These are phyloP conservation scores for Fusarium sp. DNA, from an alignment of 2,329 filamentous ascomycete species.

Conservation along the genomic window DNA sequence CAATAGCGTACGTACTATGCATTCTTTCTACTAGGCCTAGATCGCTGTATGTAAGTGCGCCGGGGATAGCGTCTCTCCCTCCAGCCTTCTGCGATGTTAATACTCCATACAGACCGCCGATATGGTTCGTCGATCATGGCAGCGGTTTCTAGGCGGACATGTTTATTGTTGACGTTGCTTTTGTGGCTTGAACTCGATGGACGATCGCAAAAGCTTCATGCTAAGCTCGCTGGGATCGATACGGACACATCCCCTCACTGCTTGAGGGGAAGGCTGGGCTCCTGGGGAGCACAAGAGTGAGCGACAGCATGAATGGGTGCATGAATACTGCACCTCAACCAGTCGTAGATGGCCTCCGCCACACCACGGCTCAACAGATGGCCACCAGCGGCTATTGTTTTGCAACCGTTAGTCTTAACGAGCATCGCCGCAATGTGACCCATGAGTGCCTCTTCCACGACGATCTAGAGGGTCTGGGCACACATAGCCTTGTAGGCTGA, in stretches of 20 bases:
- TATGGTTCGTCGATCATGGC: slow-evolving; percentile 5
- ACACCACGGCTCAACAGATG: slow-evolving; percentile 8
- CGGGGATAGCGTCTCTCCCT: neutral
- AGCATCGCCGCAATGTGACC: slow-evolving; percentile 11
- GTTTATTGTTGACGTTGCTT: slow-evolving; percentile 20
- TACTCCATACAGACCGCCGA: slow-evolving; percentile 10
- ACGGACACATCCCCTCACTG: neutral
- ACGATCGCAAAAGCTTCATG: neutral
- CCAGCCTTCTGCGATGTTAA: slow-evolving; percentile 7
- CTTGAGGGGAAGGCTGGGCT: neutral
- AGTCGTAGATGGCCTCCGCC: slow-evolving; percentile 10
- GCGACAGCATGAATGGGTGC: slow-evolving; percentile 1
- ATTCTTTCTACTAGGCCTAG: slow-evolving; percentile 10
- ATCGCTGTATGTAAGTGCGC: neutral
- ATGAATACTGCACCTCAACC: neutral
- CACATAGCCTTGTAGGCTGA: slow-evolving; percentile 3
- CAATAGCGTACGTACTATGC: slow-evolving; percentile 26
- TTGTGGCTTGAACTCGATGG: slow-evolving; percentile 18
- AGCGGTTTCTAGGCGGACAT: slow-evolving; percentile 20
- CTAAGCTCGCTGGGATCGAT: neutral
- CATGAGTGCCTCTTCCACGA: neutral
- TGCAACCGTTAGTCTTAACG: slow-evolving; percentile 4
- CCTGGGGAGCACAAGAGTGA: neutral
- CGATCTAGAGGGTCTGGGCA: neutral
- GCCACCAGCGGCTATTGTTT: slow-evolving; percentile 1